Evolutionary conservation across 805 yeast species (phyloP).

Genomic region (Barnettozyma sucrosica): DNA sequence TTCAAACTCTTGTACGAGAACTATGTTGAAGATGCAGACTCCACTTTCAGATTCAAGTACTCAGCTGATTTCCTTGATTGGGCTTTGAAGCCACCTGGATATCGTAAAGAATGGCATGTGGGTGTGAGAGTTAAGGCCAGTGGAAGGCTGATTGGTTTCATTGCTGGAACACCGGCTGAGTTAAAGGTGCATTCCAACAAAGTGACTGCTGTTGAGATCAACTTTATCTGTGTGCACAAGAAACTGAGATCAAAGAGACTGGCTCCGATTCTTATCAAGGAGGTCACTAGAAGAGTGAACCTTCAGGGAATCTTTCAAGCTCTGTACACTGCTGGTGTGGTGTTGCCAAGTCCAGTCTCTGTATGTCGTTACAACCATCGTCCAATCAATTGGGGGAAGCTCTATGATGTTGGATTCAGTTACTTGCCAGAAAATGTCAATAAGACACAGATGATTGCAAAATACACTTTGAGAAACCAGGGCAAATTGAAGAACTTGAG

Average conservation of each 20-base stretch:
- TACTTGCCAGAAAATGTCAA: constrained; percentile 70
- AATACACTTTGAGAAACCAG: constrained; percentile 51
- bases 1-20: constrained; percentile 77
- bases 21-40: constrained; percentile 92
- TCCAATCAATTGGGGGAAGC: constrained; percentile 86
- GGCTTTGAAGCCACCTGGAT: constrained; percentile 95
- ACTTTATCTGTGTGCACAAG: constrained; percentile 91
- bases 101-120: constrained; percentile 81
- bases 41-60: constrained; percentile 87
- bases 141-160: constrained; percentile 82
- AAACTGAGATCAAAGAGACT: constrained; percentile 88
- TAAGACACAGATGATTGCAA: constrained; percentile 63
- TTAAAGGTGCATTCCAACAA: constrained; percentile 52
- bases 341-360: constrained; percentile 87
- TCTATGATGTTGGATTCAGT: constrained; percentile 86
- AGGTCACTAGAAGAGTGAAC: constrained; percentile 90
- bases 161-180: constrained; percentile 80
- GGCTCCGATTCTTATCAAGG: constrained; percentile 91
- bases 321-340: constrained; percentile 85
- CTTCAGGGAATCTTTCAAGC: constrained; percentile 89
- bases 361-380: constrained; percentile 90
- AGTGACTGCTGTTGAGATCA: constrained; percentile 76
- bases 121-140: constrained; percentile 84
- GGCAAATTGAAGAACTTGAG: constrained; percentile 48
- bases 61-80: constrained; percentile 77